Conservation (phyloP, 2,329 filamentous ascomycete genomes). For the Macrophomina pseudophaseolina region DNA sequence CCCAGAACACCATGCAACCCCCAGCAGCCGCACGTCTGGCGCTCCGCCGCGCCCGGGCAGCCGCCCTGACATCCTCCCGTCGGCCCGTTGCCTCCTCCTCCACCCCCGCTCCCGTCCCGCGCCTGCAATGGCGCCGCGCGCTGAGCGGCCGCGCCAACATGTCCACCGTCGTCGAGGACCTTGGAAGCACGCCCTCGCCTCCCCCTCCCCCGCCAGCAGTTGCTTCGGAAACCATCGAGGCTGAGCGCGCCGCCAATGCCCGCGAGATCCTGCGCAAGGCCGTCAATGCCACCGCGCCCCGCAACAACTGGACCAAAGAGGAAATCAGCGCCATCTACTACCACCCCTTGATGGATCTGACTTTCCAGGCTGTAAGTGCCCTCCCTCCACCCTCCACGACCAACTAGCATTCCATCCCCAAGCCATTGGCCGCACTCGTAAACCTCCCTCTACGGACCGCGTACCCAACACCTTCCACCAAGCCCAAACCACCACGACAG, state of each 20-base stretch:
- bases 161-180: slow-evolving; percentile 25
- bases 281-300: slow-evolving; percentile 63
- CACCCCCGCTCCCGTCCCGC: neutral
- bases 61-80: slow-evolving; percentile 1
- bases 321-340: slow-evolving; percentile 84
- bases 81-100: slow-evolving; percentile 3
- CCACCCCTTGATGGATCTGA: slow-evolving; percentile 78
- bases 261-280: slow-evolving; percentile 53
- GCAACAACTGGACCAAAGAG: slow-evolving; percentile 79
- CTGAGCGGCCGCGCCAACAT: slow-evolving; percentile 19
- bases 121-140: slow-evolving; percentile 1
- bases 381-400: neutral
- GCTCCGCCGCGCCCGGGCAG: neutral
- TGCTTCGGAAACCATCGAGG: slow-evolving; percentile 12
- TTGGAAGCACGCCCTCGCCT: slow-evolving; percentile 15
- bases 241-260: slow-evolving; percentile 16
- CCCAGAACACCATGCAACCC: slow-evolving; percentile 6
- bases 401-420: neutral
- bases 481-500: neutral
- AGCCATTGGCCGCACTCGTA: neutral
- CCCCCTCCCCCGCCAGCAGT: slow-evolving; percentile 11
- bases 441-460: too few species aligned
- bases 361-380: slow-evolving; percentile 70
- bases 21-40: slow-evolving; percentile 2
- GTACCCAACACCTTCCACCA: too few species aligned